phyloP scores from a whole-genome alignment of 345 rosid genomes.

The Pugionium dolabratum region DNA sequence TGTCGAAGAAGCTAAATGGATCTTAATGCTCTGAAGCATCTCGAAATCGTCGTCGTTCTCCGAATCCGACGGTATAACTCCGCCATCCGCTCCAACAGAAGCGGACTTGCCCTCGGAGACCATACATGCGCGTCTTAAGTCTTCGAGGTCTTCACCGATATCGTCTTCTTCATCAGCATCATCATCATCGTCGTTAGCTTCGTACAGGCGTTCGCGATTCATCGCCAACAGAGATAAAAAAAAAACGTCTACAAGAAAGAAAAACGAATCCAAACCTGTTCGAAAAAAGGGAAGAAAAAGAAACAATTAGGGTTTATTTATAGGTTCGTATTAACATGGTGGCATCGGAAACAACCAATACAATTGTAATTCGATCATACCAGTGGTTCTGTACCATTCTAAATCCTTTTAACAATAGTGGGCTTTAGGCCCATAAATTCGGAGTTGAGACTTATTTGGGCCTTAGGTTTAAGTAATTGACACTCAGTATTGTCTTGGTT shows the following conservation, averaged over 20 bases:
- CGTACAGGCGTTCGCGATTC: constrained; percentile 35
- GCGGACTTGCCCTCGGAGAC: constrained; percentile 48
- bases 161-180: no score
- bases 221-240: constrained; percentile 11
- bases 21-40: constrained; percentile 37
- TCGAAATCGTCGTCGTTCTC: no score
- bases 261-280: neutral
- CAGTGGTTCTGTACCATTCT: neutral
- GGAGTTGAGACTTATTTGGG: no score
- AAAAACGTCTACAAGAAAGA: neutral
- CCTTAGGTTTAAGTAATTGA: no score
- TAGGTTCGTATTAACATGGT: neutral
- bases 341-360: neutral
- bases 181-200: constrained; percentile 33
- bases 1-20: constrained; percentile 40
- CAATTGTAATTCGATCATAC: neutral
- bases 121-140: constrained; percentile 65
- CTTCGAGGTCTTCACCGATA: constrained; percentile 24
- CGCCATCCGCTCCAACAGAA: neutral
- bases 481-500: no score
- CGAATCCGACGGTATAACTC: constrained; percentile 20
- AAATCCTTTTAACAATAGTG: neutral
- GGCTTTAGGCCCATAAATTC: neutral
- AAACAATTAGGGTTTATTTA: neutral
- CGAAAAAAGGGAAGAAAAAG: neutral